These are phyloP conservation scores for Phytopythium sindhum DNA, from an alignment of 352 stramenopile species.

Conservation along the genomic window DNA sequence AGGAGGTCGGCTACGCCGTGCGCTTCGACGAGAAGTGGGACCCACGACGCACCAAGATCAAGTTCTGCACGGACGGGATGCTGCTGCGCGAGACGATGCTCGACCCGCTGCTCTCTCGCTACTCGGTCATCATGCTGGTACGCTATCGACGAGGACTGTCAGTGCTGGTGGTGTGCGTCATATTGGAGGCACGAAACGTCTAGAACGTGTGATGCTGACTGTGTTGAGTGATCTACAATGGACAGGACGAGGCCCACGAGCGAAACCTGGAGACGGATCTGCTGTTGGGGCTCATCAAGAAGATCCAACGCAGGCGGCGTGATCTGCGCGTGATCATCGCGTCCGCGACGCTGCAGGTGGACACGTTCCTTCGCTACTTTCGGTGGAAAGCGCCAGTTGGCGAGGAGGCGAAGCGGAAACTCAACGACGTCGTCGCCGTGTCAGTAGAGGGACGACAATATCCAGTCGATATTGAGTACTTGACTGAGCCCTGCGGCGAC, in stretches of 20 bases:
- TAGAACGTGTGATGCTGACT: not conserved
- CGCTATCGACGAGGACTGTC: not conserved
- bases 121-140: slow-evolving; percentile 84
- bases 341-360: slow-evolving; percentile 74
- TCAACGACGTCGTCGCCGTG: slow-evolving; percentile 59
- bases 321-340: slow-evolving; percentile 89
- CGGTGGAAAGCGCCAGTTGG: slow-evolving; percentile 32
- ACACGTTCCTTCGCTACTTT: slow-evolving; percentile 92
- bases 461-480: slow-evolving; percentile 91
- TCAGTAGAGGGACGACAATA: slow-evolving; percentile 88
- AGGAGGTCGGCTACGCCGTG: slow-evolving; percentile 97
- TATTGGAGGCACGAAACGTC: not conserved
- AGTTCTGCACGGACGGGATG: slow-evolving; percentile 99
- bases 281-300: slow-evolving; percentile 94
- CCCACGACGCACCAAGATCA: slow-evolving; percentile 88
- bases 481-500: slow-evolving; percentile 58
- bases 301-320: slow-evolving; percentile 88
- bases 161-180: no score
- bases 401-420: slow-evolving; percentile 2
- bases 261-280: slow-evolving; percentile 92
- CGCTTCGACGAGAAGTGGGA: slow-evolving; percentile 97
- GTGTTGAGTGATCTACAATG: slow-evolving; percentile 1
- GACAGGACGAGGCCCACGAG: slow-evolving; percentile 93
- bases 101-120: slow-evolving; percentile 68
- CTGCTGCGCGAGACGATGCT: slow-evolving; percentile 94